A percentile compares a stretch with the other conserved stretches of the same genome.
Conservation (phyloP, 352 stramenopile species). For the Globisporangium iwayamae region DNA sequence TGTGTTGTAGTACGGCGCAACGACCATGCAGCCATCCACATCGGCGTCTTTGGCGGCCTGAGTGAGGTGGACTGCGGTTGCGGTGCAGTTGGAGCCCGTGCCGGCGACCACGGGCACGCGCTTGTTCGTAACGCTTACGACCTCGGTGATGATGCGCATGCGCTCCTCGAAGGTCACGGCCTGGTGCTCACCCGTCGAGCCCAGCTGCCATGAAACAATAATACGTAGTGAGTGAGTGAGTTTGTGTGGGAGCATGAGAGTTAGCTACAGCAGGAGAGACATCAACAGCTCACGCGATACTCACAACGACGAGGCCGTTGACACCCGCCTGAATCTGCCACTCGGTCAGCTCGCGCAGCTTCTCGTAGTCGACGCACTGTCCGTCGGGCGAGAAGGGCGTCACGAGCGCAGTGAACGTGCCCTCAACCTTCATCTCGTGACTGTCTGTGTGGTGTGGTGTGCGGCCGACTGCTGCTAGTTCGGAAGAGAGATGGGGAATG, state of each 20-base stretch:
- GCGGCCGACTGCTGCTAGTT: not conserved
- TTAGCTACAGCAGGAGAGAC: too few relatives aligned
- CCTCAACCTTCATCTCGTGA: constrained; percentile 35
- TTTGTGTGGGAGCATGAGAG: too few relatives aligned
- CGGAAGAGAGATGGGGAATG: not conserved
- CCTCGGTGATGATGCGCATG: constrained; percentile 89
- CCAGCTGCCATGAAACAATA: constrained; percentile 51
- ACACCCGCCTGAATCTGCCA: constrained; percentile 93
- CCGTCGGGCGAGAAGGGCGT: constrained; percentile 94
- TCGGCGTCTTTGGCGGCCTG: constrained; percentile 89
- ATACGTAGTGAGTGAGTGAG: too few relatives aligned
- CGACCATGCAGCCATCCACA: constrained; percentile 93
- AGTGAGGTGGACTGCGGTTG: constrained; percentile 79
- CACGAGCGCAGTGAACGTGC: constrained; percentile 91
- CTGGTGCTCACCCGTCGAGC: constrained; percentile 96
- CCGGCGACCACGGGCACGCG: constrained; percentile 94
- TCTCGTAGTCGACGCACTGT: constrained; percentile 89
- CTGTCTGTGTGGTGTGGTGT: not conserved
- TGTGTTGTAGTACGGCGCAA: constrained; percentile 99
- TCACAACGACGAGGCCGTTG: constrained; percentile 93
- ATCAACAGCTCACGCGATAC: too few relatives aligned
- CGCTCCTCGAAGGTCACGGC: constrained; percentile 94
- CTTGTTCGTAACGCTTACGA: constrained; percentile 67
- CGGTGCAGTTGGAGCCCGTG: constrained; percentile 94
- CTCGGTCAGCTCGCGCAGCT: constrained; percentile 88